These are phyloP conservation scores for Alternaria panax DNA, from an alignment of 2,329 filamentous ascomycete genomes.

Conservation along the genomic window DNA sequence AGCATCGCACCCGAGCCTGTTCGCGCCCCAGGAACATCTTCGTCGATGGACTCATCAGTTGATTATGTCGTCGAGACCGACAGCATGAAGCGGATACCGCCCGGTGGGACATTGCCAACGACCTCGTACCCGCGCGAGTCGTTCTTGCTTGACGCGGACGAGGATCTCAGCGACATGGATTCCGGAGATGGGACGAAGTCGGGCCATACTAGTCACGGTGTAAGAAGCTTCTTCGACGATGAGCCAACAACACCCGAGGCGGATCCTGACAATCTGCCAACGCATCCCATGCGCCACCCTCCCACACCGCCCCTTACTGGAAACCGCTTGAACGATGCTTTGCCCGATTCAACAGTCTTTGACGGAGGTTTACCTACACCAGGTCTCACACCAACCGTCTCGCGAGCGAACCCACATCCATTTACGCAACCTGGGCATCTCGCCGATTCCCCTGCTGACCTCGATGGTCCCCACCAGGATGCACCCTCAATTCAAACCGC, in stretches of 20 bases:
- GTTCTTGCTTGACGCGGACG: constrained; percentile 62
- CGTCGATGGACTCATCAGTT: constrained; percentile 58
- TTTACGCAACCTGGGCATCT: constrained; percentile 22
- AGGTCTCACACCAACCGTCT: constrained; percentile 47
- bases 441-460: constrained; percentile 32
- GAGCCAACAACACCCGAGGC: constrained; percentile 49
- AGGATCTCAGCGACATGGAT: constrained; percentile 62
- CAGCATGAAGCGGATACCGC: constrained; percentile 58
- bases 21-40: constrained; percentile 18
- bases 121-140: constrained; percentile 48
- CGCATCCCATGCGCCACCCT: constrained; percentile 49
- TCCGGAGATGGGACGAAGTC: constrained; percentile 60
- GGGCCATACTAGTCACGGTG: constrained; percentile 48
- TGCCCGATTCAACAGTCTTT: constrained; percentile 41
- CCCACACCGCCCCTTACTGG: constrained; percentile 55
- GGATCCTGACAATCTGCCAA: constrained; percentile 36
- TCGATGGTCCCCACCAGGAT: constrained; percentile 28
- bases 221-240: constrained; percentile 60
- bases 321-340: constrained; percentile 37
- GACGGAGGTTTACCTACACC: constrained; percentile 49
- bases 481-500: constrained; percentile 15
- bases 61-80: constrained; percentile 61
- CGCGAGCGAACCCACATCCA: constrained; percentile 32
- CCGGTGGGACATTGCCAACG: constrained; percentile 52
- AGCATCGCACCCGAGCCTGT: constrained; percentile 23